phyloP scores from a whole-genome alignment of 1,284 basidiomycete genomes.

The Leccinum variabile region DNA sequence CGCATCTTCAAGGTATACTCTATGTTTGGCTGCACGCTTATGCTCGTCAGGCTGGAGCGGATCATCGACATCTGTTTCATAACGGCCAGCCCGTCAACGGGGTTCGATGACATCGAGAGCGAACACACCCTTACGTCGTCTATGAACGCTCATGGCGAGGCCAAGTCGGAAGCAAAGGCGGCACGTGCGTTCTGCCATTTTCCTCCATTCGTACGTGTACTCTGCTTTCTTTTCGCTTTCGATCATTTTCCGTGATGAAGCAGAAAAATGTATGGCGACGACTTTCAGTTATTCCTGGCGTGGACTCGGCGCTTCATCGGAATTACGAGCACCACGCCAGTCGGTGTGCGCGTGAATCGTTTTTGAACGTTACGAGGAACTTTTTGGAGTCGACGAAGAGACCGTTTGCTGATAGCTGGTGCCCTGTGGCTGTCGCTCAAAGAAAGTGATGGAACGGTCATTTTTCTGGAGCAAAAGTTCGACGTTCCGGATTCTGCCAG shows the following conservation, averaged over 20 bases:
- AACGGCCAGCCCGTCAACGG: constrained; percentile 36
- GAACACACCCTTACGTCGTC: constrained; percentile 59
- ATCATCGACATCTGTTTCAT: constrained; percentile 89
- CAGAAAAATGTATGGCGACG: constrained; percentile 3
- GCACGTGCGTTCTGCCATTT: constrained; percentile 78
- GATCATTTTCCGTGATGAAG: neutral
- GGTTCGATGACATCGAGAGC: constrained; percentile 48
- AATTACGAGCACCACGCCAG: constrained; percentile 66
- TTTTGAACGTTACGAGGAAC: constrained; percentile 49
- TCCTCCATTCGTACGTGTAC: constrained; percentile 74
- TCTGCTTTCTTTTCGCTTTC: neutral
- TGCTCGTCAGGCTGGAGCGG: constrained; percentile 80
- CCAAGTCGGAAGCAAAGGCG: constrained; percentile 38
- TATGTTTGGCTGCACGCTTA: constrained; percentile 83
- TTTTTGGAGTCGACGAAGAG: constrained; percentile 38
- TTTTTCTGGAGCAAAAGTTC: constrained; percentile 75
- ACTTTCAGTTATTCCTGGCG: constrained; percentile 60
- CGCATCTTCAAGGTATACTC: constrained; percentile 64
- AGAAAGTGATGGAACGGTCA: constrained; percentile 69
- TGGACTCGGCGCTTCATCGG: constrained; percentile 40
- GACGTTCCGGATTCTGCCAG: constrained; percentile 58
- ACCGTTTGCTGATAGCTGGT: constrained; percentile 44
- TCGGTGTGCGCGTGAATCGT: constrained; percentile 69
- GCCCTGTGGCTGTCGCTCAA: constrained; percentile 64
- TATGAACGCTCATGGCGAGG: constrained; percentile 15